Base-by-base conservation (phyloP, 805 yeast genomes). In the Ogataea siamensis region DNA sequence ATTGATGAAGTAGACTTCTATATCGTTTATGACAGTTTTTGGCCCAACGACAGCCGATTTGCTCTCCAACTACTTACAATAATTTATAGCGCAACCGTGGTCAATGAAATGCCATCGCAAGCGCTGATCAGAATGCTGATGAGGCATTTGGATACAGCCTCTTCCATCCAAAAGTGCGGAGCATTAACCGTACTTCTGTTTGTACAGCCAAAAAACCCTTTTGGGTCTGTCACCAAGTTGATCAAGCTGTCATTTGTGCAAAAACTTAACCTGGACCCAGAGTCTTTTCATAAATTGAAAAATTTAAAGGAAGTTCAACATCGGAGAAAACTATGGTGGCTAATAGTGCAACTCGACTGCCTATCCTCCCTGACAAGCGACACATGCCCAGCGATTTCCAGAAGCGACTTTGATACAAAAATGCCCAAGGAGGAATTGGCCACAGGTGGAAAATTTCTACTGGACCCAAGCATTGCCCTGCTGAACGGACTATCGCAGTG, bases 321-420 rank as follows among this genome's bases (percentile, higher is more conserved):
- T 31, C 63, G 81, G 54, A 64, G 84, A 51, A 54, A 74, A 39
- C 54, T 80, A n/a, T 79, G 85, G 84, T 79, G 83, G 83, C 77
- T 75, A 22, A 73, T 79, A 5, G 76, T 77, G 42, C 75, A 76
- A 18, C 57, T 80, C 43, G 86, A 79, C 53, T 69, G 75, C 3
- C 63, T 73, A 42, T 71, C 76, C 7, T 69, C 81, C 23, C 70
- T 76, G 42, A 74, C 74, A 45, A 72, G 70, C 34, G 69, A 77
- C 50, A 55, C 73, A 17, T 71, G 77, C 0, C 83, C 83, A 1
- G 64, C 73, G 23, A 73, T 80, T 42, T 61, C 63, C 40, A 58
- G 64, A 26, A 73, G 68, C 37, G 80, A 76, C 46, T 74, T 71
- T 51, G 79, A 77, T 46, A 79, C 79, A 0, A 58, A 71, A 14